Evolutionary conservation across 352 stramenopile genomes (phyloP).

Genomic region (Aphanomyces astaci): DNA sequence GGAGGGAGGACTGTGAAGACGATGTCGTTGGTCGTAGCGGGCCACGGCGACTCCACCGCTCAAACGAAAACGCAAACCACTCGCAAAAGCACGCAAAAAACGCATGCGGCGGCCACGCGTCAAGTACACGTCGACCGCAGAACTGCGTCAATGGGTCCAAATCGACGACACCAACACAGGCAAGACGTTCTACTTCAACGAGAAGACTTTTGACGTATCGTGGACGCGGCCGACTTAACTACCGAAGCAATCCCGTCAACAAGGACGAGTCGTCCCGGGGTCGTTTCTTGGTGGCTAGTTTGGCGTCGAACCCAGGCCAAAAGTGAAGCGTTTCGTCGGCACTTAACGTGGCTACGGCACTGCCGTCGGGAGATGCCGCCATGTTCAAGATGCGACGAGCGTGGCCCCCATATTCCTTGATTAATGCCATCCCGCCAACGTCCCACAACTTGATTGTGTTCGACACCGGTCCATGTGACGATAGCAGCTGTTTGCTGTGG

Average conservation of each 20-base stretch:
- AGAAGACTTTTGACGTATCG: conserved; percentile 25
- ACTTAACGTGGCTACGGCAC: background rate
- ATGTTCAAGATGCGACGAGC: background rate
- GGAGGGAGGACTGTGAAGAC: too few species aligned
- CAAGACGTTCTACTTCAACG: conserved; percentile 29
- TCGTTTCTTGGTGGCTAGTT: background rate
- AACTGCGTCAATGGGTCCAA: conserved; percentile 17
- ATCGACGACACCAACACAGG: conserved; percentile 22
- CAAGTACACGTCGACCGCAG: background rate
- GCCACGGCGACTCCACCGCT: background rate
- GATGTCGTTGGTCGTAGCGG: background rate
- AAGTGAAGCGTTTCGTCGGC: conserved; percentile 9
- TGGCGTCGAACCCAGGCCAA: background rate
- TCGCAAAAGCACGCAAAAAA: conserved; percentile 3
- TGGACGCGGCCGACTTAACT: conserved; percentile 21
- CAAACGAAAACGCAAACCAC: background rate
- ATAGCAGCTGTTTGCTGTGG: background rate
- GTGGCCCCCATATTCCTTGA: background rate
- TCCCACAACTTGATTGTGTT: conserved; percentile 10
- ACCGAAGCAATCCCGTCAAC: background rate
- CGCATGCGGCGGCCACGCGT: background rate
- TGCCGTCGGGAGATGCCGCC: background rate
- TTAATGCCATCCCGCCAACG: background rate
- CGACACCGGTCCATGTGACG: background rate
- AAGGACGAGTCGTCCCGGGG: background rate